Evolutionary conservation across 2,329 filamentous ascomycete species (phyloP), one percentile per base, ranked within the genome.

Genomic region (Didymella glomerata): DNA sequence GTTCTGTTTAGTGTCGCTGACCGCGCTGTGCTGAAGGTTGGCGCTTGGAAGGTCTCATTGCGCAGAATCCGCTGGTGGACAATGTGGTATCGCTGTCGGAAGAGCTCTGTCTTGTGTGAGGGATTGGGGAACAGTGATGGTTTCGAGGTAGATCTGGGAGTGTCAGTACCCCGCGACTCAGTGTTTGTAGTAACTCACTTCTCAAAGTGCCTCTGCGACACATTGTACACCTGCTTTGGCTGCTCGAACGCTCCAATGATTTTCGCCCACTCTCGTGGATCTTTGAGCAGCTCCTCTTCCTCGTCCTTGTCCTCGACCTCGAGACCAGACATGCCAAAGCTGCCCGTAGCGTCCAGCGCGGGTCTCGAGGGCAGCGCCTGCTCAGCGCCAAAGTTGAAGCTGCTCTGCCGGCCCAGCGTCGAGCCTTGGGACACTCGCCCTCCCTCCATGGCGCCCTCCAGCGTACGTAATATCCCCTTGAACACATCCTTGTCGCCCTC

Each of bases 41-140:
- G 92, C 20, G 88, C 88, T 75, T 97, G 93, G 69, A 99, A 99
- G 20, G 91, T 89, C 77, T 97, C 93, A 73, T 97, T 97, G 48
- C 95, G 89, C 40, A 98, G 85, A 18, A 98, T 85, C 18, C 95
- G 89, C 76, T 98, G 94, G 75, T 97, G 91, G 49, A 98, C 90
- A 54, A 98, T 85, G 69, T 97, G 90, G 76, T 96, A 98, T 63
- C 93, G 86, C 75, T 97, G 93, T 65, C 93, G 87, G 78, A 97
- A 97, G 44, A 95, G 82, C 3, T 87, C 83, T 1, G 92, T 97
- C 77, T 96, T 97, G 71, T 93, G 90, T 6, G 88, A 86, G 16
- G 92, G 88, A 9, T 86, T 82, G 0, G 96, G 92, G 63, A 99
- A 80, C 9, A 79, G 69, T 0, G 78, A 77, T 0, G 78, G 77